Evolutionary conservation across 306 rosid species (phyloP), one percentile per base, ranked within the genome.

Genomic region (Cotoneaster glaucophyllus): DNA sequence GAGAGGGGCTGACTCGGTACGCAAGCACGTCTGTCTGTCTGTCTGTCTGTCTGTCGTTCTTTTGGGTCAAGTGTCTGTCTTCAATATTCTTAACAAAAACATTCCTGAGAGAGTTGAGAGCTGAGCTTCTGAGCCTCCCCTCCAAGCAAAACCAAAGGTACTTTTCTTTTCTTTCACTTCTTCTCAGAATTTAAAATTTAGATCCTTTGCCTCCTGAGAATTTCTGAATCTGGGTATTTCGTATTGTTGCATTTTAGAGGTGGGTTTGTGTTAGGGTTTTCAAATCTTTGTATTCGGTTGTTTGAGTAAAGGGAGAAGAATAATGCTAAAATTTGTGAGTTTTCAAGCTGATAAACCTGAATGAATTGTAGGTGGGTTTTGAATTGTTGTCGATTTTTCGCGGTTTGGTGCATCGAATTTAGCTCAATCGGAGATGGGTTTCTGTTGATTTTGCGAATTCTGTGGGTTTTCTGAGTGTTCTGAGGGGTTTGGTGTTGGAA

Each of bases 111-210:
- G 43, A 32, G 22, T 11, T 26, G 66, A 14, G 66, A 50, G 54
- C 18, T 17, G 54, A 48, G 54, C 54, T 48, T 48, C 41, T 37
- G 28, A 81, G 53, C 71, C 81, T 71, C 77, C 58, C 65, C 37
- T 4, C 77, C 73, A 73, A 4, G 67, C 79, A 81, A 50, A 50
- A 50, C 21, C 54, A 6, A 80, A 89, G 94, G 88, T 85, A 77
- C 72, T 56, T 70, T 24, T 34, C 80, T 67, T 78, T 4, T 67
- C 76, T 61, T 61, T 21, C 77, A 11, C 58, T 74, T 78, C 11
- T 44, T 56, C 68, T 67, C 53, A 50, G 8, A 50, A 50, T 50
- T 50, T 50, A 5, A 0, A 48, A 54, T 21, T 29, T 25, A 26
- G 66, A 58, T 66, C 64, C 28, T 56, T 22, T 28, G 54, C 53